phyloP scores from a whole-genome alignment of 257 asterid genomes.

The Craterostigma plantagineum region DNA sequence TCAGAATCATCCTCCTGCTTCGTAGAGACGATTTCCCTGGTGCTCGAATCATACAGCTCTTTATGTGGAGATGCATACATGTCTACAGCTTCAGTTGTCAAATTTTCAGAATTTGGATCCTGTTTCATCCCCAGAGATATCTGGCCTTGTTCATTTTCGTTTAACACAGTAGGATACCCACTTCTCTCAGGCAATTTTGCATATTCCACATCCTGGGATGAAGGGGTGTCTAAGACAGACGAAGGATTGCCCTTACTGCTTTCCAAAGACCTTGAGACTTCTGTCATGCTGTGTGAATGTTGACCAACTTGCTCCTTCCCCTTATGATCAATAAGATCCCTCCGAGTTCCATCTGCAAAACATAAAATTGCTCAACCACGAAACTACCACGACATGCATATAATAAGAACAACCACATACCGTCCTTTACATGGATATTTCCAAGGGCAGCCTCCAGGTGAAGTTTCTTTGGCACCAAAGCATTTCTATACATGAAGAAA shows the following conservation, averaged over 20 bases:
- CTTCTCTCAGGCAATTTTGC: constrained; percentile 29
- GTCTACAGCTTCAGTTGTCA: constrained; percentile 34
- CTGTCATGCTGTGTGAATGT: constrained; percentile 34
- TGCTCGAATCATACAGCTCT: constrained; percentile 30
- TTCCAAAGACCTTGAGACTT: constrained; percentile 34
- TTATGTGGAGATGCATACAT: constrained; percentile 33
- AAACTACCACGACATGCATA: constrained; percentile 7
- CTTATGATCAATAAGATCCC: constrained; percentile 59
- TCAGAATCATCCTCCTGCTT: constrained; percentile 35
- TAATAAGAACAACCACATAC: constrained; percentile 23
- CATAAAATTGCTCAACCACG: constrained; percentile 10
- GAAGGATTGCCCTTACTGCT: constrained; percentile 24
- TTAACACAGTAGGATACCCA: constrained; percentile 18
- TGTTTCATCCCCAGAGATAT: constrained; percentile 26
- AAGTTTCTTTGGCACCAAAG: constrained; percentile 62
- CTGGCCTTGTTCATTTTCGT: constrained; percentile 44
- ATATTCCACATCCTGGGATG: constrained; percentile 33
- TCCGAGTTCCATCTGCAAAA: constrained; percentile 53
- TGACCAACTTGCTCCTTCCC: constrained; percentile 55
- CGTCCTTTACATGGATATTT: constrained; percentile 59
- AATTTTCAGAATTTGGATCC: constrained; percentile 26
- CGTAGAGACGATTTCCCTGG: constrained; percentile 19
- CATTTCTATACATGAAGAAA: background rate
- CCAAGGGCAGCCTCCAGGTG: constrained; percentile 99
- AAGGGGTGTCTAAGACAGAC: constrained; percentile 23